A percentile compares a stretch with the other conserved stretches of the same genome.
Evolutionary conservation across 2,329 filamentous ascomycete species (phyloP).

Genomic region (Curvularia verruculosa): DNA sequence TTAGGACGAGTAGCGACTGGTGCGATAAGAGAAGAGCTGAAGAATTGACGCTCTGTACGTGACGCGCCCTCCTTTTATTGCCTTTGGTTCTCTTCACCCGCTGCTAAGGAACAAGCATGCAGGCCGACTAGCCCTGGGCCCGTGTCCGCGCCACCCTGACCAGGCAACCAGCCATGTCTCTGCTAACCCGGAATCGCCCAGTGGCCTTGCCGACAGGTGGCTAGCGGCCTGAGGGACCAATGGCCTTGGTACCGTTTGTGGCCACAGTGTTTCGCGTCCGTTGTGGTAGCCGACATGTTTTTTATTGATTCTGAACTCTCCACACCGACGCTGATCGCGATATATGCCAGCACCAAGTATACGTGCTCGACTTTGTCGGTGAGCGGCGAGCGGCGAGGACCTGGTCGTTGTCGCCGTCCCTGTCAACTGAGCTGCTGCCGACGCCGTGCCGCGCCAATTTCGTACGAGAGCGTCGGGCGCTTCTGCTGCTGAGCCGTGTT

Average conservation of each 20-base stretch:
- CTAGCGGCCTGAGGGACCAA: constrained; percentile 20
- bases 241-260: constrained; percentile 16
- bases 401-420: not conserved
- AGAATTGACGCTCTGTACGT: not conserved
- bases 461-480: not conserved
- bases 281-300: constrained; percentile 13
- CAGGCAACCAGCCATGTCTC: constrained; percentile 28
- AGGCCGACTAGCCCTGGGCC: constrained; percentile 24
- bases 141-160: constrained; percentile 30
- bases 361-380: not conserved
- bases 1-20: constrained; percentile 20
- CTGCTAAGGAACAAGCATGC: constrained; percentile 18
- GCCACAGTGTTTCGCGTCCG: constrained; percentile 12
- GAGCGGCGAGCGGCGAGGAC: too few species aligned
- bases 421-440: not conserved
- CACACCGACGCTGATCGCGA: constrained; percentile 3
- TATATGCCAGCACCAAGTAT: constrained; percentile 1
- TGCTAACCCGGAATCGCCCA: constrained; percentile 4
- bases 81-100: constrained; percentile 14
- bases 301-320: constrained; percentile 11
- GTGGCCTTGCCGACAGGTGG: constrained; percentile 1
- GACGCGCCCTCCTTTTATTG: constrained; percentile 30
- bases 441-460: not conserved
- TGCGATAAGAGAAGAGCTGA: constrained; percentile 4
- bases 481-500: not conserved